Percentiles rank a stretch among this genome's conserved stretches.
Conservation (phyloP, 1,284 basidiomycete genomes). For the Ustilago shanxiensis region DNA sequence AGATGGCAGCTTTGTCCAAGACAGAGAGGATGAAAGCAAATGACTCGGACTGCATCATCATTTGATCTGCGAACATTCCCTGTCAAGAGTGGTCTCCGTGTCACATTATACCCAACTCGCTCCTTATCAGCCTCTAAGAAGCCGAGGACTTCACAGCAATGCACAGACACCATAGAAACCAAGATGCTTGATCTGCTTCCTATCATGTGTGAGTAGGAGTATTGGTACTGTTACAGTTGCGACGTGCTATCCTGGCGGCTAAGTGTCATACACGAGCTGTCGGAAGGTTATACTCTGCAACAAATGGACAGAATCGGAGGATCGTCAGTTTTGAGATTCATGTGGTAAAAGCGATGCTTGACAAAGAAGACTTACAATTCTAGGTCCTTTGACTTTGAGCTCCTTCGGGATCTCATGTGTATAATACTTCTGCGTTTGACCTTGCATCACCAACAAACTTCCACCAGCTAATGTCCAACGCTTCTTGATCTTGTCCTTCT, state of each 20-base stretch:
- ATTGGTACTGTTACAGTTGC: slow-evolving; percentile 7
- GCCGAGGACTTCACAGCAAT: not conserved
- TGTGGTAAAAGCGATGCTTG: too few relatives aligned
- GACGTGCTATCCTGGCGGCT: not conserved
- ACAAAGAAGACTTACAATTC: slow-evolving; percentile 42
- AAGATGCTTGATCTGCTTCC: too few relatives aligned
- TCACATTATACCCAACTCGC: not conserved
- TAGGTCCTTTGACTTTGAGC: slow-evolving; percentile 47
- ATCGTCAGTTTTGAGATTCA: not conserved
- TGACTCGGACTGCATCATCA: slow-evolving; percentile 49
- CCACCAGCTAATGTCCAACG: slow-evolving; percentile 72
- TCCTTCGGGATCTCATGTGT: slow-evolving; percentile 70
- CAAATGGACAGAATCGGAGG: not conserved
- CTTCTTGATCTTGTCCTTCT: slow-evolving; percentile 40
- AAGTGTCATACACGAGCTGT: slow-evolving; percentile 48
- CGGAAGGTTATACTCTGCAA: slow-evolving; percentile 55
- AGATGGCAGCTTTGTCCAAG: slow-evolving; percentile 51
- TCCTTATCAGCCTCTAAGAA: too few relatives aligned
- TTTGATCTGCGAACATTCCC: slow-evolving; percentile 11
- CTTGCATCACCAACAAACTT: slow-evolving; percentile 74
- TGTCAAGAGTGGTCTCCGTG: not conserved
- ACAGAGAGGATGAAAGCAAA: slow-evolving; percentile 33
- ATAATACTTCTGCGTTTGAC: slow-evolving; percentile 73
- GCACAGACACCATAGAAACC: not conserved
- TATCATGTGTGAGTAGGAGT: not conserved